phyloP scores from a whole-genome alignment of 208 protist species.

The Endotrypanum monterogeii region DNA sequence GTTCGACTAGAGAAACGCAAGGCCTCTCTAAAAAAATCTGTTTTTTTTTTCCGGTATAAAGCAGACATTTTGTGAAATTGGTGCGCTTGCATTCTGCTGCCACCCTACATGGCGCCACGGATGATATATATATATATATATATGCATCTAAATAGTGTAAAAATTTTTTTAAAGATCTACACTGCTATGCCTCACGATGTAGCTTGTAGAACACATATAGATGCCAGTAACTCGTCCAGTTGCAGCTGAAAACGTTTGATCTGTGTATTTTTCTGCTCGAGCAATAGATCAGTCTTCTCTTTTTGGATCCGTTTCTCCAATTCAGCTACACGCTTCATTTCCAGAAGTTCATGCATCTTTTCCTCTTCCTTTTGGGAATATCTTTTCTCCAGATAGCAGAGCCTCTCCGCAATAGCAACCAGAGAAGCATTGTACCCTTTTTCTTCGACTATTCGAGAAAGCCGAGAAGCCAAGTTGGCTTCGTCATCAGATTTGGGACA shows the following conservation, averaged over 20 bases:
- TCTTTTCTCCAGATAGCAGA: conserved; percentile 64
- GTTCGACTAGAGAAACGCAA: not conserved
- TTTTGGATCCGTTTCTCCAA: conserved; percentile 59
- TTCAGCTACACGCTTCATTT: conserved; percentile 62
- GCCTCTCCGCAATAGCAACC: conserved; percentile 51
- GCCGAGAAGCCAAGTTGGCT: conserved; percentile 12
- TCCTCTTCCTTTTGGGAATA: conserved; percentile 68
- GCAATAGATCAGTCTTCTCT: conserved; percentile 64
- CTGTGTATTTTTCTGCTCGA: conserved; percentile 86
- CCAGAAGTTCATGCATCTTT: conserved; percentile 44
- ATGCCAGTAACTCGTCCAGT: conserved; percentile 69
- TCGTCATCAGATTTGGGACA: conserved; percentile 5
- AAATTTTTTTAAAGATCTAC: not conserved
- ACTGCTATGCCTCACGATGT: conserved; percentile 10
- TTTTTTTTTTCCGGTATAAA: not conserved
- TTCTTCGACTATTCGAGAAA: conserved; percentile 23
- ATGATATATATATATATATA: conserved; percentile 8
- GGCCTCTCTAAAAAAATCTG: not conserved
- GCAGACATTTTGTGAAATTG: not conserved
- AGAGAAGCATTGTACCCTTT: conserved; percentile 46
- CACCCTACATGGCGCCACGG: not conserved
- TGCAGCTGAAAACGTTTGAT: conserved; percentile 73
- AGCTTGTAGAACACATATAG: conserved; percentile 29
- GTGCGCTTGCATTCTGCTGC: not conserved
- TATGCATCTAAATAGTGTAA: conserved; percentile 2